Base-by-base conservation (phyloP, 2,329 filamentous ascomycete genomes). In the Exophiala bonariae region DNA sequence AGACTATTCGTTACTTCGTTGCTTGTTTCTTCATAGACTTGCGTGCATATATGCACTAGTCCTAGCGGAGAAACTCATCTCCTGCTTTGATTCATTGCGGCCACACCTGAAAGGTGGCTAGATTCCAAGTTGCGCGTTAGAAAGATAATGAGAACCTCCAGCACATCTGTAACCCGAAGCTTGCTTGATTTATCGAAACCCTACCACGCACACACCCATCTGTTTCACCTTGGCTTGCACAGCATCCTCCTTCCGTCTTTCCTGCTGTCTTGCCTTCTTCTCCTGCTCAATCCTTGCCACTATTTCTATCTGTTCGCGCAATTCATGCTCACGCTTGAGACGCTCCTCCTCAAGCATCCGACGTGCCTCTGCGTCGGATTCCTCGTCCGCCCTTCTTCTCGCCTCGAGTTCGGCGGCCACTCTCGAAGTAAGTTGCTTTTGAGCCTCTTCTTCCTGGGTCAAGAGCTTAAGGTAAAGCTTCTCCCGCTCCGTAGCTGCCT, bases 101-200 rank as follows among this genome's bases (percentile, higher is more conserved):
- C n/a, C n/a, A n/a, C n/a, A n/a, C n/a, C n/a, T n/a, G n/a, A n/a
- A n/a, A n/a, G n/a, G n/a, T n/a, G n/a, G n/a, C 18, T 39, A 42
- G 33, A 42, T 22, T 30, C 52, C 60, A 39, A 72, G 47, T 37
- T 65, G 47, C 30, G 41, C 60, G 58, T 80, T 66, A 2, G 58
- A 59, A 14, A 83, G 64, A 47, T 59, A 85, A 65, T 88, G 85
- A 2, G 59, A 60, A 0, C 84, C 84, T 0, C 77, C 85, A 0
- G 74, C 73, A 66, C 85, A 88, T 4, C 82, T 63, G 63, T 81
- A 89, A 0, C 85, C 85, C 1, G 58, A 60, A 1, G 2, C 32
- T 57, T 83, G 75, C 56, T 78, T 80, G 19, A 85, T 80, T 85
- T 85, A 89, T 0, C 47, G 44, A 58, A 38, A 89, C 0, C 84